Evolutionary conservation across 495 filamentous ascomycete genomes (phyloP).

Genomic region (Xylaria longipes): DNA sequence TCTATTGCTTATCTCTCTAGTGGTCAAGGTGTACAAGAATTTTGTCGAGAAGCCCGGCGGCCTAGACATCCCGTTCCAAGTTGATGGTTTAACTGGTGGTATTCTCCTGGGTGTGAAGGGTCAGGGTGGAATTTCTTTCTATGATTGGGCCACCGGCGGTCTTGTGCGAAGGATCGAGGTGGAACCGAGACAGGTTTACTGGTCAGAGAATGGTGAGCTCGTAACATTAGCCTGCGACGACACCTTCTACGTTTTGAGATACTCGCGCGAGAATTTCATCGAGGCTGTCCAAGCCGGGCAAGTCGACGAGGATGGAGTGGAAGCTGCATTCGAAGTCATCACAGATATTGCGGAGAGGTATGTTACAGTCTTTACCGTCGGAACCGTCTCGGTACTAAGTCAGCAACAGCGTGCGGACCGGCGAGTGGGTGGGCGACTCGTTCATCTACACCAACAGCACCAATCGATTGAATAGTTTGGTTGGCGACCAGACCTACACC

Average conservation of each 20-base stretch:
- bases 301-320: slow-evolving; percentile 94
- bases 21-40: slow-evolving; percentile 93
- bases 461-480: slow-evolving; percentile 96
- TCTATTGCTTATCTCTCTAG: slow-evolving; percentile 6
- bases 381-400: slow-evolving; percentile 30
- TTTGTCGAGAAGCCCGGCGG: slow-evolving; percentile 92
- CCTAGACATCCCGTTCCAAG: slow-evolving; percentile 94
- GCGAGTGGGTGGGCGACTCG: slow-evolving; percentile 97
- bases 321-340: slow-evolving; percentile 94
- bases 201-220: slow-evolving; percentile 95
- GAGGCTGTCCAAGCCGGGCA: slow-evolving; percentile 79
- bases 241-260: slow-evolving; percentile 92
- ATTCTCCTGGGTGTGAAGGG: slow-evolving; percentile 94
- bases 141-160: slow-evolving; percentile 91
- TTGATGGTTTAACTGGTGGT: slow-evolving; percentile 88
- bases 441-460: slow-evolving; percentile 98
- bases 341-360: slow-evolving; percentile 92
- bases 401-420: slow-evolving; percentile 76
- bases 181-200: slow-evolving; percentile 91
- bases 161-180: slow-evolving; percentile 95
- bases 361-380: slow-evolving; percentile 17
- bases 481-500: slow-evolving; percentile 98
- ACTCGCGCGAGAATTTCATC: slow-evolving; percentile 84
- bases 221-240: slow-evolving; percentile 94
- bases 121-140: slow-evolving; percentile 92